Evolutionary conservation across 2,329 filamentous ascomycete genomes (phyloP).

Genomic region (Fusarium algeriense): DNA sequence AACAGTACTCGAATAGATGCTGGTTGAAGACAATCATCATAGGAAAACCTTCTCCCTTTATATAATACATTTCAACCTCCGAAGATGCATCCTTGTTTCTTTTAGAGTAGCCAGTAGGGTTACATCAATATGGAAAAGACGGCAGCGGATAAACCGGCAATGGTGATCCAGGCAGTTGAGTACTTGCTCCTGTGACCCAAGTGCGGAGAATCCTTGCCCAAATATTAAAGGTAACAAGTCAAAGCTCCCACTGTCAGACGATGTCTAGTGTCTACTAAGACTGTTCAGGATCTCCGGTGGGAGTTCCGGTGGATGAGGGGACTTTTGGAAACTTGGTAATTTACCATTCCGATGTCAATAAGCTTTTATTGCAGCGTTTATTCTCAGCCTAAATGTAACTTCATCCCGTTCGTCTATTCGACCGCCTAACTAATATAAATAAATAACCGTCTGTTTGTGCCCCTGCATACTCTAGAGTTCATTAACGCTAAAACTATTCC

Average conservation of each 20-base stretch:
- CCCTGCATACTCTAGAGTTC: background rate
- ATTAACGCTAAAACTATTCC: background rate
- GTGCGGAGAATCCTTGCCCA: background rate
- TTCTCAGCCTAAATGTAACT: background rate
- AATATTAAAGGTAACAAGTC: too few species aligned
- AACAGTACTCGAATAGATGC: background rate
- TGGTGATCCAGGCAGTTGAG: background rate
- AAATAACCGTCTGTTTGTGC: background rate
- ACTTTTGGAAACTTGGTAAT: accelerated
- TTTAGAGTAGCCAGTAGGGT: background rate
- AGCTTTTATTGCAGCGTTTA: background rate
- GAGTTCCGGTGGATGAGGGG: background rate
- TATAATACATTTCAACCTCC: background rate
- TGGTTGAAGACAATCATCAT: accelerated
- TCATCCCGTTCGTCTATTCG: background rate
- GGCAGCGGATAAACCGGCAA: background rate
- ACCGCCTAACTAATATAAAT: background rate
- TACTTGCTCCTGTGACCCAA: background rate
- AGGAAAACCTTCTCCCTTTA: background rate
- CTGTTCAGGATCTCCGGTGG: background rate
- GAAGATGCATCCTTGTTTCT: too few species aligned
- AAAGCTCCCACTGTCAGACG: background rate
- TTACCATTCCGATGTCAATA: background rate
- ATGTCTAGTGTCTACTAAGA: too few species aligned
- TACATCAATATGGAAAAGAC: too few species aligned